A percentile compares a stretch with the other conserved stretches of the same genome.
Conservation (phyloP, 176 grass and related monocot species). For the Oryza coarctata region DNA sequence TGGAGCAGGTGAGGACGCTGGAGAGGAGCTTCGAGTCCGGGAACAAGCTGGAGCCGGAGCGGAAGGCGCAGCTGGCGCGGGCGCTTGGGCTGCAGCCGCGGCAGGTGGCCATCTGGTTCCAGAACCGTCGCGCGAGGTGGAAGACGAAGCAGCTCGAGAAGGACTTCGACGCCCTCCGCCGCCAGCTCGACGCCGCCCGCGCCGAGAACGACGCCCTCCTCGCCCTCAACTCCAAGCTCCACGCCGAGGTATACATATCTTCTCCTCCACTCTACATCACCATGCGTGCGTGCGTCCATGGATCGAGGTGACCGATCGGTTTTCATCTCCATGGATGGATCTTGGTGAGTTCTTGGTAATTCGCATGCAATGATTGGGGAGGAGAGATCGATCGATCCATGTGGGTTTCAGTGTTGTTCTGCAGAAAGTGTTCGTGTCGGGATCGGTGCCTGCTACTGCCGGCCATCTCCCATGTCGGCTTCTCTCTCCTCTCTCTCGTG, state of each 20-base stretch:
- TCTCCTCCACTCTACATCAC: fast-evolving
- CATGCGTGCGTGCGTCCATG: too few species aligned
- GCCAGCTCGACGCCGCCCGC: slow-evolving; percentile 43
- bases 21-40: slow-evolving; percentile 60
- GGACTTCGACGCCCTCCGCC: slow-evolving; percentile 47
- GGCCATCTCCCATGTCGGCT: slow-evolving; percentile 36
- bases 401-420: slow-evolving; percentile 45
- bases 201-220: slow-evolving; percentile 52
- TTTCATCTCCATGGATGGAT: neutral
- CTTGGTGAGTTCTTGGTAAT: neutral
- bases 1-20: slow-evolving; percentile 61
- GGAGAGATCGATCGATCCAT: slow-evolving; percentile 44
- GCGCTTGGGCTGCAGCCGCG: slow-evolving; percentile 56
- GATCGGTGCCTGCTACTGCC: slow-evolving; percentile 48
- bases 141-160: slow-evolving; percentile 70
- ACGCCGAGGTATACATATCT: slow-evolving; percentile 30
- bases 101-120: slow-evolving; percentile 75
- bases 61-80: slow-evolving; percentile 52
- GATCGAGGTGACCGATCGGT: neutral
- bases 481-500: neutral
- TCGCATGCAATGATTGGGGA: too few species aligned
- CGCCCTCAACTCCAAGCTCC: slow-evolving; percentile 50
- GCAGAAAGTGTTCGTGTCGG: slow-evolving; percentile 44
- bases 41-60: slow-evolving; percentile 72
- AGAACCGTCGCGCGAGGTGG: slow-evolving; percentile 68